These are phyloP conservation scores for Penicillium alfredii DNA, from an alignment of 495 filamentous ascomycete genomes.

Conservation along the genomic window DNA sequence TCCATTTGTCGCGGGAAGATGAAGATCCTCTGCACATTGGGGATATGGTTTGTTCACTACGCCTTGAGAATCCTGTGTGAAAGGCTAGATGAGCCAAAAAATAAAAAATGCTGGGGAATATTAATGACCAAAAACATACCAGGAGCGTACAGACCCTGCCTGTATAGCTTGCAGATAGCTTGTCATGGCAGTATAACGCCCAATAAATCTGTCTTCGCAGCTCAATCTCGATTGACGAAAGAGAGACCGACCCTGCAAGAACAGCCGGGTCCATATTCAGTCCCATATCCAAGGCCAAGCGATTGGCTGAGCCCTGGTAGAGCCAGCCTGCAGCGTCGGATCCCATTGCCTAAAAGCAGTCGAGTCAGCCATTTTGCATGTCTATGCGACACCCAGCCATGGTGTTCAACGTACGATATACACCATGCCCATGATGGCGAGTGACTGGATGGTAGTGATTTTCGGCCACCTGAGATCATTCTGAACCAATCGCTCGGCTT, in stretches of 20 bases:
- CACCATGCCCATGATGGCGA: conserved; percentile 58
- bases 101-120: neutral
- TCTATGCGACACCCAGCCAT: no score
- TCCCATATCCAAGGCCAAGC: conserved; percentile 26
- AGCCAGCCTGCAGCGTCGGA: conserved; percentile 27
- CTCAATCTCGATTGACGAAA: conserved; percentile 21
- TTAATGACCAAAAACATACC: conserved; percentile 14
- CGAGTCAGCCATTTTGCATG: no score
- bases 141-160: conserved; percentile 28
- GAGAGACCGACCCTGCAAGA: conserved; percentile 15
- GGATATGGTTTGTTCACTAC: conserved; percentile 23
- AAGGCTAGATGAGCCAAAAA: neutral
- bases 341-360: conserved; percentile 26
- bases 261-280: conserved; percentile 25
- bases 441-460: conserved; percentile 71
- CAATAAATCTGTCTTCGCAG: conserved; percentile 28
- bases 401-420: conserved; percentile 28
- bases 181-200: conserved; percentile 28
- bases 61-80: conserved; percentile 22
- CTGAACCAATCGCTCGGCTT: conserved; percentile 52
- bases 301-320: conserved; percentile 25
- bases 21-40: conserved; percentile 9
- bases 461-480: conserved; percentile 50
- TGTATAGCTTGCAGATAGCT: conserved; percentile 26
- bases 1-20: conserved; percentile 16